Base-by-base conservation (phyloP, 2,329 filamentous ascomycete species). In the Mycocentrospora acerina region DNA sequence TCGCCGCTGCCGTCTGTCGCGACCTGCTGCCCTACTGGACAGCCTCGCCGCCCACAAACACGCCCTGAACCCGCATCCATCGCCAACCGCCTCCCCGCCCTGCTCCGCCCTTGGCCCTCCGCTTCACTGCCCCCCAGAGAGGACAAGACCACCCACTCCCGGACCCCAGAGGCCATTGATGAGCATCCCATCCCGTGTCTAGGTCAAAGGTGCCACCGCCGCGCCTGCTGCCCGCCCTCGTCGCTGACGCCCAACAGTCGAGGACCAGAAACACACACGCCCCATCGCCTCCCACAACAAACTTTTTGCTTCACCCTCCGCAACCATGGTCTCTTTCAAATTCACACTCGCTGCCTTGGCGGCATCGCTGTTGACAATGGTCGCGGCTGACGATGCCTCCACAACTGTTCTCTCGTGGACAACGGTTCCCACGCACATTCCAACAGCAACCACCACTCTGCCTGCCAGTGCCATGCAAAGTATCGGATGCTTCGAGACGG, bases 401-500 rank as follows among this genome's bases (percentile, higher is more conserved):
- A 29, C 44, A 4, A 51, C 60, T n/a, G 43, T 40, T 29, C 38
- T 44, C 25, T 47, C 51, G 32, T 40, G 37, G 42, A 31, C 40
- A 16, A 51, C 44, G 22, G 38, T 57, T 25, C 46, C 46, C 33
- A 51, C 52, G 31, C 51, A 39, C 37, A 60, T 67, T 39, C 48
- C 57, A 16, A 59, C 62, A 29, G 60, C 64, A 13, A 66, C 64
- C 12, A 48, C 51, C 36, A 66, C 53, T 6, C 29, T 59, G 19
- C 24, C 53, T 5, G 56, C 57, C 16, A 53, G 40, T 32, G 53
- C 57, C 15, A 60, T 66, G 57, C 37, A 38, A 8, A 42, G 60
- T 15, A 62, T 72, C 30, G 79, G 78, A 30, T 83, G 80, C 66
- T 81, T 76, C 60, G 69, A 64, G 28, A 70, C 67, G 13, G 66